Conservation (phyloP, 495 filamentous ascomycete species). For the Aspergillus funiculosus region DNA sequence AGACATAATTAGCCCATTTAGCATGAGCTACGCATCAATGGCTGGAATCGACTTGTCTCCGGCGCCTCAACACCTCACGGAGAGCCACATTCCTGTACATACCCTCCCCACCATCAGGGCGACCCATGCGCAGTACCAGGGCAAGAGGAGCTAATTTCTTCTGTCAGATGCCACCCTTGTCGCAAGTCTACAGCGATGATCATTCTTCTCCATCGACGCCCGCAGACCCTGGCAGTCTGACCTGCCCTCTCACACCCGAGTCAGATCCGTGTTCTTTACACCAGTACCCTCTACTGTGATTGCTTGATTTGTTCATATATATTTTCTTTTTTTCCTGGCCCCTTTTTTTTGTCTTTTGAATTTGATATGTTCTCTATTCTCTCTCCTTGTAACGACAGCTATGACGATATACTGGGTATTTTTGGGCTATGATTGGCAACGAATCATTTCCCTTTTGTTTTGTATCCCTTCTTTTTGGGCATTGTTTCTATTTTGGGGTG, state of each 20-base stretch:
- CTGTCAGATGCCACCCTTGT: slow-evolving; percentile 76
- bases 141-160: slow-evolving; percentile 28
- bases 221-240: slow-evolving; percentile 31
- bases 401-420: slow-evolving; percentile 15
- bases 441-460: background rate
- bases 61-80: slow-evolving; percentile 25
- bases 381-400: slow-evolving; percentile 11
- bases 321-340: slow-evolving; percentile 8
- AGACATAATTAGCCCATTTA: slow-evolving; percentile 67
- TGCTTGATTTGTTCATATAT: background rate
- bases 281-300: slow-evolving; percentile 18
- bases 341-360: slow-evolving; percentile 10
- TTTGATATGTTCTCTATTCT: background rate
- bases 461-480: slow-evolving; percentile 7
- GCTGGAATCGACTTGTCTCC: slow-evolving; percentile 67
- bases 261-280: slow-evolving; percentile 33
- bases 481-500: background rate
- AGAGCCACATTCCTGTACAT: slow-evolving; percentile 40
- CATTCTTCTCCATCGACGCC: slow-evolving; percentile 51
- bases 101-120: slow-evolving; percentile 48
- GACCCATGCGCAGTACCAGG: slow-evolving; percentile 20
- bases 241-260: slow-evolving; percentile 39
- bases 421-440: slow-evolving; percentile 3
- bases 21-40: slow-evolving; percentile 68
- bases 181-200: slow-evolving; percentile 75